Evolutionary conservation across 306 rosid genomes (phyloP).

Genomic region (Dalbergia oliveri): DNA sequence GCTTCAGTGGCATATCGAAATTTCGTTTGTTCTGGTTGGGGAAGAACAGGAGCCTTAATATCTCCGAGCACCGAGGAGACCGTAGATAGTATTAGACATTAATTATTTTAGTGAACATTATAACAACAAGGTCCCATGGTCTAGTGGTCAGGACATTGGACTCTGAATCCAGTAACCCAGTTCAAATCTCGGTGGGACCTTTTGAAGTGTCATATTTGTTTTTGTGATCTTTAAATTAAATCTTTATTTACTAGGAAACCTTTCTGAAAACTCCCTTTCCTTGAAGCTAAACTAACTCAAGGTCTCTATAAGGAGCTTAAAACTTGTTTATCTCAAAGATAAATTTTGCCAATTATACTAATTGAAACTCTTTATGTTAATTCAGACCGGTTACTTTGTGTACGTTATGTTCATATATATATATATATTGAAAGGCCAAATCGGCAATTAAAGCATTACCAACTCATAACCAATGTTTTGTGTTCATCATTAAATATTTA

Average conservation of each 20-base stretch:
- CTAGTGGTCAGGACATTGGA: constrained; percentile 57
- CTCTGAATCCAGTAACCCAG: constrained; percentile 56
- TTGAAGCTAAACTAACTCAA: no score
- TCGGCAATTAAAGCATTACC: no score
- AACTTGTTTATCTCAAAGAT: not conserved
- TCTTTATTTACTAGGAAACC: not conserved
- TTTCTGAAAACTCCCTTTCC: not conserved
- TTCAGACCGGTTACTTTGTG: no score
- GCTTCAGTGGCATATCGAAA: not conserved
- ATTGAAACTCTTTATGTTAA: no score
- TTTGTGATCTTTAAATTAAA: no score
- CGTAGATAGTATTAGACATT: no score
- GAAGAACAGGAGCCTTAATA: constrained; percentile 2
- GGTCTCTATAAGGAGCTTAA: no score
- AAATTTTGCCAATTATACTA: not conserved
- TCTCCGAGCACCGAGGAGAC: not conserved
- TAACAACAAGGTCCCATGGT: constrained; percentile 50
- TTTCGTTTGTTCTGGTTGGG: not conserved
- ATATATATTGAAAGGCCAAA: no score
- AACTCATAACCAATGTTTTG: no score
- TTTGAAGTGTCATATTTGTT: not conserved
- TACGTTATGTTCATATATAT: no score
- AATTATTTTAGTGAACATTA: no score
- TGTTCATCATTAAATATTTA: not conserved
- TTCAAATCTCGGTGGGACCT: constrained; percentile 55